Base-by-base conservation (phyloP, 2,329 filamentous ascomycete genomes). In the Colletotrichum theobromicola region DNA sequence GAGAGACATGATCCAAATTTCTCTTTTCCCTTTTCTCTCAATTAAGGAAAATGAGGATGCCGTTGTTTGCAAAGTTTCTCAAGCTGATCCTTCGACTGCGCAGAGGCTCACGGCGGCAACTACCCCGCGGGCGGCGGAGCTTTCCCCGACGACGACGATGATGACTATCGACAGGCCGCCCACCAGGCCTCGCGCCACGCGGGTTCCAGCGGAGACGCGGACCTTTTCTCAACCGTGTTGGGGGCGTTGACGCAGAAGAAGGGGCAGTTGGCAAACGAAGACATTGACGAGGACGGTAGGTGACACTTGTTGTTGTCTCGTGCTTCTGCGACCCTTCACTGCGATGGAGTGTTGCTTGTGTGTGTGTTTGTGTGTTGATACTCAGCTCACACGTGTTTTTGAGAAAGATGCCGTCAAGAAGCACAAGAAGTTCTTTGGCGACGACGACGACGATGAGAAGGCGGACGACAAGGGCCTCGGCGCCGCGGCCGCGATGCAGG, bases 401-500 rank as follows among this genome's bases (percentile, higher is more conserved):
- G 6, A 21, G 32, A 73, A 78, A 90, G 90, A 94, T 75, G 93
- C 94, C 21, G 90, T 96, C 26, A 87, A 90, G 78, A 91, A 94
- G 77, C 95, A 98, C 86, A 90, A 95, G 85, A 89, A 93, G 74
- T 91, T 93, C 80, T 98, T 95, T 81, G 90, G 89, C 37, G 83
- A 83, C 65, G 86, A 88, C 30, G 83, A 87, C 70, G 83, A 86
- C 37, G 82, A 85, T 76, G 83, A 84, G 78, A 80, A 87, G 78
- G 85, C 88, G 46, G 87, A 89, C 70, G 85, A 88, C 64, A 83
- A 83, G 76, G 88, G 84, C 80, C 91, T 91, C 83, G 94, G 96
- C 80, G 85, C 88, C 79, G 93, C 96, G 67, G 94, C 94, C 75
- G 95, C 94, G 21, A 92, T 96, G 90, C 93, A 96, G 83, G 94